phyloP scores from a whole-genome alignment of 2,329 filamentous ascomycete genomes.

The Epichloe sylvatica region DNA sequence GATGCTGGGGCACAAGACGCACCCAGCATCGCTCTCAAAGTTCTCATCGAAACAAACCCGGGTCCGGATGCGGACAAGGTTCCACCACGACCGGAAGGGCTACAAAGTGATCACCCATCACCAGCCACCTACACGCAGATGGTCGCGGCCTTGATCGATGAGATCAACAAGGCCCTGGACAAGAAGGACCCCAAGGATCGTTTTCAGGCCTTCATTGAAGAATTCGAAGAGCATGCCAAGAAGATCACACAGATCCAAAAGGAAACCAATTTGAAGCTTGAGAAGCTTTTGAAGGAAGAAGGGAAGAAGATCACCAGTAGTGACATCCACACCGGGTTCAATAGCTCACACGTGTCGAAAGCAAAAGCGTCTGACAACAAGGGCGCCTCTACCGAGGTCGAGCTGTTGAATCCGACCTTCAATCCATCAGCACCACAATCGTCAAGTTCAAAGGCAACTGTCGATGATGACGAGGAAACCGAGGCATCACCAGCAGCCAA shows the following conservation, averaged over 20 bases:
- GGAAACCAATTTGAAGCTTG: conserved; percentile 60
- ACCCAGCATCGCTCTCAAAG: conserved; percentile 76
- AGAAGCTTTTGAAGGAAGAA: conserved; percentile 73
- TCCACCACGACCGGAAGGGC: conserved; percentile 60
- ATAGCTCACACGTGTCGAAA: conserved; percentile 70
- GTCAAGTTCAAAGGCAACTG: conserved; percentile 15
- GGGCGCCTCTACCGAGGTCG: conserved; percentile 40
- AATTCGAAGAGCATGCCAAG: conserved; percentile 59
- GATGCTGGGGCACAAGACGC: conserved; percentile 41
- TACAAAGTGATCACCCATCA: conserved; percentile 59
- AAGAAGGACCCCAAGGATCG: conserved; percentile 57
- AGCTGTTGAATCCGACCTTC: conserved; percentile 62
- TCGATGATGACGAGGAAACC: conserved; percentile 57
- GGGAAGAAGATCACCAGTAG: conserved; percentile 88
- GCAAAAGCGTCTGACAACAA: conserved; percentile 31
- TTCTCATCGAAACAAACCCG: conserved; percentile 68
- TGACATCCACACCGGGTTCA: conserved; percentile 74
- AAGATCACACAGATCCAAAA: conserved; percentile 70
- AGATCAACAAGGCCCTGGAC: conserved; percentile 74
- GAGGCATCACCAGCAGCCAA: conserved; percentile 67
- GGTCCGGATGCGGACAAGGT: conserved; percentile 62
- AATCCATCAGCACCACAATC: conserved; percentile 3
- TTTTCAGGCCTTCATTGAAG: conserved; percentile 62
- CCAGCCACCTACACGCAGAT: conserved; percentile 87
- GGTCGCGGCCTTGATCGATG: conserved; percentile 92